Base-by-base conservation (phyloP, 352 stramenopile species). In the Nothophytophthora sp. region DNA sequence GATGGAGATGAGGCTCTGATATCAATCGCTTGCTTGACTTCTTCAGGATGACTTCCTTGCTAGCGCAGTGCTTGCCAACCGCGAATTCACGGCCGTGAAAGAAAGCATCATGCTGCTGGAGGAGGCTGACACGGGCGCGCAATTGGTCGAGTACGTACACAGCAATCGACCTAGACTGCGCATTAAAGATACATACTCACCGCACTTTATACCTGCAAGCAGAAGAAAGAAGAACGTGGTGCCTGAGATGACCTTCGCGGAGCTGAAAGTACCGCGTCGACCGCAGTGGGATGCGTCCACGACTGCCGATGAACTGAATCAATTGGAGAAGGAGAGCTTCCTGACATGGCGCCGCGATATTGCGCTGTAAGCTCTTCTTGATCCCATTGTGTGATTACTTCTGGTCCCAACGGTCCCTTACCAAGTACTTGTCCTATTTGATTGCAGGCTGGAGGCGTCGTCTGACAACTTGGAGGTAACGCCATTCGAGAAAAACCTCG, bases 401-500 rank as follows among this genome's bases (percentile, higher is more conserved):
- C n/a, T 74, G 15, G 33, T 5, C n/a, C 16, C 1, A 50, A 60
- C 35, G 32, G 24, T 23, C 27, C 19, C 15, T 27, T 30, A 23
- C 9, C 37, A 12, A 39, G 4, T 27, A 48, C 36, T 53, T 43
- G 33, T 12, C 36, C 3, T 28, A 40, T 38, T 28, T 55, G 20
- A 5, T n/a, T 60, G 5, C 44, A 95, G 85, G 36, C 49, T 94
- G 32, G 86, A 96, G 53, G 67, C 74, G 46, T 86, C 86, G 15
- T 81, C 81, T 6, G 81, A 92, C 5, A 70, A 86, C 39, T 63
- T 91, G 24, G 88, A 93, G 56, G 95, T 99, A 24, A 99, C 97
- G 15, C 98, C 98, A 15, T 99, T 99, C 63, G 98, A 99, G 78
- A 99, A 99, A 77, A 99, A 99, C 72, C 50, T 99, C 33, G 96